These are phyloP conservation scores for Starmerella apis DNA, from an alignment of 805 yeast species.

Conservation along the genomic window DNA sequence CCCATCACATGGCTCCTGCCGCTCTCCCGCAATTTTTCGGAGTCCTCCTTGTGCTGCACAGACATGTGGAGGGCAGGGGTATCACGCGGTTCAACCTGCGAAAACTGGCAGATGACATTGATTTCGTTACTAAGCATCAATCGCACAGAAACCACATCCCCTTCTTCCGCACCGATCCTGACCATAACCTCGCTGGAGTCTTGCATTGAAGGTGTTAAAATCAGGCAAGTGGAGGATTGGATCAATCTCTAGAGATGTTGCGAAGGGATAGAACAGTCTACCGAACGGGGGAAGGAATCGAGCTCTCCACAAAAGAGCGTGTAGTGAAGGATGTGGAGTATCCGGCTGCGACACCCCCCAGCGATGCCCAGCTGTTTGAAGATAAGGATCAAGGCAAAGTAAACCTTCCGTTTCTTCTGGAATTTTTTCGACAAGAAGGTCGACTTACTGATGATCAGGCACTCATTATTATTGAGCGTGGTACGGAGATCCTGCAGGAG, in stretches of 20 bases:
- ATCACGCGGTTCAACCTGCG: background rate
- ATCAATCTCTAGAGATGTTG: background rate
- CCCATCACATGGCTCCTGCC: background rate
- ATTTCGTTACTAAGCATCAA: background rate
- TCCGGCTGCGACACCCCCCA: conserved; percentile 56
- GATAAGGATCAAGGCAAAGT: conserved; percentile 45
- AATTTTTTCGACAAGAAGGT: conserved; percentile 75
- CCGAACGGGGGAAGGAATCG: conserved; percentile 40
- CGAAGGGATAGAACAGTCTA: conserved; percentile 14
- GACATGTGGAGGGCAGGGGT: background rate
- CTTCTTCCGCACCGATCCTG: background rate
- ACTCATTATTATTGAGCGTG: conserved; percentile 50
- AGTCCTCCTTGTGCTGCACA: conserved; percentile 1
- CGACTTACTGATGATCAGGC: conserved; percentile 64
- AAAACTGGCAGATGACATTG: background rate
- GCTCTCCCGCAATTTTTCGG: background rate
- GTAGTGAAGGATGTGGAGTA: conserved; percentile 49
- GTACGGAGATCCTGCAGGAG: conserved; percentile 47
- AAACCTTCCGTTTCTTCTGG: conserved; percentile 54
- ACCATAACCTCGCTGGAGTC: too few species aligned
- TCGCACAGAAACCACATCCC: background rate
- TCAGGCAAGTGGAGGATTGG: background rate
- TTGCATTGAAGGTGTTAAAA: too few species aligned
- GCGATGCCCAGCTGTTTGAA: conserved; percentile 58
- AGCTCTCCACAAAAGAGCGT: conserved; percentile 47